Percentiles rank a stretch among this genome's conserved stretches.
Evolutionary conservation across 2,329 filamentous ascomycete species (phyloP).

Genomic region (Penicillium rolfsii): DNA sequence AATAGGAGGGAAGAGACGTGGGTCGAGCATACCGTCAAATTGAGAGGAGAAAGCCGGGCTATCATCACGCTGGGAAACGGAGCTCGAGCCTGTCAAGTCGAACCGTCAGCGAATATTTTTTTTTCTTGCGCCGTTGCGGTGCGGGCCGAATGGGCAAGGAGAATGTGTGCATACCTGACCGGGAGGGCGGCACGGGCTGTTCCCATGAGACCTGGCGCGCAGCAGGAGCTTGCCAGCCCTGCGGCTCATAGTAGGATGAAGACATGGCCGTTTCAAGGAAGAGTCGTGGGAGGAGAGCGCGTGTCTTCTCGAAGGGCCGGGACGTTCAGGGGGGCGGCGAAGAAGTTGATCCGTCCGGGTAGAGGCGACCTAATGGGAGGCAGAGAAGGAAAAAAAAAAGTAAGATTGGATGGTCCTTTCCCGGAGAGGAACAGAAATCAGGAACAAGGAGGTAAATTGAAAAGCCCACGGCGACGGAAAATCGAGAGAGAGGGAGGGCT

Average conservation of each 20-base stretch:
- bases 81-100: constrained; percentile 67
- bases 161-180: constrained; percentile 62
- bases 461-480: not conserved
- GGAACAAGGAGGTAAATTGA: not conserved
- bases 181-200: constrained; percentile 70
- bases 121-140: constrained; percentile 2
- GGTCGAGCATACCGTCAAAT: constrained; percentile 73
- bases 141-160: constrained; percentile 6
- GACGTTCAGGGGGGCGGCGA: constrained; percentile 32
- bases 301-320: constrained; percentile 24
- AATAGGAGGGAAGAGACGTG: not conserved
- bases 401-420: constrained; percentile 19
- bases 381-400: constrained; percentile 20
- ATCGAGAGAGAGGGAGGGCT: not conserved
- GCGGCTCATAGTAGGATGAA: constrained; percentile 73
- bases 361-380: constrained; percentile 30
- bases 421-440: not conserved
- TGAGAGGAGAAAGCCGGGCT: constrained; percentile 79
- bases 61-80: constrained; percentile 74
- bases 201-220: constrained; percentile 72
- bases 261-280: constrained; percentile 47
- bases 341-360: constrained; percentile 31
- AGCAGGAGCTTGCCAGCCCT: constrained; percentile 62
- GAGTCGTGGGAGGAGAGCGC: constrained; percentile 4
- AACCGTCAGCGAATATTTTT: constrained; percentile 14